Evolutionary conservation across 108 stramenopile genomes (phyloP), one percentile per base, ranked within the genome.

Genomic region (Pseudonitzschia multistriata): DNA sequence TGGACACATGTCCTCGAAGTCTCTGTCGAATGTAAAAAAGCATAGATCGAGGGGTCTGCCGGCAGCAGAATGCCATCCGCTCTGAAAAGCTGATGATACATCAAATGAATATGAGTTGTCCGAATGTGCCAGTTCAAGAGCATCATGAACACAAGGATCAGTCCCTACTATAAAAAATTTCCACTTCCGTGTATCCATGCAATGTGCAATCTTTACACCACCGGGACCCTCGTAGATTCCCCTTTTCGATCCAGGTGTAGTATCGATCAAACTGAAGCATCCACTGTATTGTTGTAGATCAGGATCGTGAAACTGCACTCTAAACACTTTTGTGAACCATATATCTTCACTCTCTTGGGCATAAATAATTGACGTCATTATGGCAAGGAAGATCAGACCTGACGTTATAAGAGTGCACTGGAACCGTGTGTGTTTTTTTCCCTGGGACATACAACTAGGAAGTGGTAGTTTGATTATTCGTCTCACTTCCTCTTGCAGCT

Each of bases 231-330:
- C 27, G 29, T 55, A 55, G 11, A 55, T 27, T 3, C 4, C 27
- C 14, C 54, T 30, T 25, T 55, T 30, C 19, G 22, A 55, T 28
- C n/a, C 27, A 55, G 54, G 24, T 3, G 29, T 55, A 5, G 22
- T 14, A 55, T 55, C 13, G 5, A 30, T 59, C 33, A 0, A 3
- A 35, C 35, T n/a, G n/a, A n/a, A 59, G 57, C 57, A 59, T 4
- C 57, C 57, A 35, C 34, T 59, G 57, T 59, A 59, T 30, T 2
- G 14, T 33, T 15, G 14, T 0, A 59, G 57, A 35, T 1, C 28
- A 19, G 11, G 27, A 19, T 59, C 57, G 33, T 59, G 31, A 30
- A 59, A 59, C 35, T 59, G 19, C 13, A 59, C 57, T 33, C 57
- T 27, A 13, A 59, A 59, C 3, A n/a, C 29, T 33, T 33, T 33